Evolutionary conservation across 768 basidiomycete genomes (phyloP), one percentile per base, ranked within the genome.

Genomic region (Hortiboletus flavorubellus): DNA sequence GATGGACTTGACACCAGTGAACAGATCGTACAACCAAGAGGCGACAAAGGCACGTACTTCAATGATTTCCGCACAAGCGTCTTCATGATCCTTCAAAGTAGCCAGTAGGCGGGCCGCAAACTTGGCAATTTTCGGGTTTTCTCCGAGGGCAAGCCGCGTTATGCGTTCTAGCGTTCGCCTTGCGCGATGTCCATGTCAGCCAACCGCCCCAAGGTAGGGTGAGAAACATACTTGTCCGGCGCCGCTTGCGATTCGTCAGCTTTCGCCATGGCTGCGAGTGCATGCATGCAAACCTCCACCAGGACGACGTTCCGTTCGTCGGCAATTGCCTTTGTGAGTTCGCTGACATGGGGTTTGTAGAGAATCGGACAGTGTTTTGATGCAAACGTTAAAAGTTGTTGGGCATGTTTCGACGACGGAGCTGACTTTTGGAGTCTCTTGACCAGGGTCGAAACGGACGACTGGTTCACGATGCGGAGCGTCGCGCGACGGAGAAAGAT

Each of bases 71-170:
- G 68, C 65, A 58, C 86, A 84, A 1, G 76, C 58, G 2, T 79
- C 74, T 8, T 77, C 76, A 14, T 79, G 75, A 43, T 82, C 77
- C 61, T 80, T 82, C 38, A 78, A 77, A 49, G 79, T 80, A 1
- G 86, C 81, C 21, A 96, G 65, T 34, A 90, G 75, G 21, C 93
- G 81, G 3, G 90, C 84, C 2, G 93, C 89, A 68, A 91, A 95
- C 68, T 98, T 98, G 18, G 92, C 89, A 58, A 87, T 83, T 21
- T 81, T 78, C 26, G 76, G 73, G 49, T 87, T 80, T 5, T 81
- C 77, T 26, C 82, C 82, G 31, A 85, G 62, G 0, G 81, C 87
- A 59, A 83, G 80, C 40, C 81, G 80, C 49, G 72, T 73, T 12
- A 89, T 75, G 15, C 85, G 78, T 29, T 93, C 89, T 11, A 83